These are phyloP conservation scores for Pseudocercospora eumusae DNA, from an alignment of 2,329 filamentous ascomycete species.

Conservation along the genomic window DNA sequence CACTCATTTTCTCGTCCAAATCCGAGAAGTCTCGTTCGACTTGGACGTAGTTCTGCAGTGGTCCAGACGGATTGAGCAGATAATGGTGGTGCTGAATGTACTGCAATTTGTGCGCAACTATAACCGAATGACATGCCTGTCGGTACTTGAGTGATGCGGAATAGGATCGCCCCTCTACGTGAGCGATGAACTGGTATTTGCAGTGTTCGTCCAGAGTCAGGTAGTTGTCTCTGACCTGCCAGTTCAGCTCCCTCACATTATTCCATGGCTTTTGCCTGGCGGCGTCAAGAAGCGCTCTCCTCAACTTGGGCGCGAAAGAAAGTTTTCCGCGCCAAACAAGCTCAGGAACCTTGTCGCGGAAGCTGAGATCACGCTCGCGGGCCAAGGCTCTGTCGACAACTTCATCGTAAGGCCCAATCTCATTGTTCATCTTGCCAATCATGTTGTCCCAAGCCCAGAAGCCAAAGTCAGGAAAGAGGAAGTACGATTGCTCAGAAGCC, in stretches of 20 bases:
- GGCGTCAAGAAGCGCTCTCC: slow-evolving; percentile 37
- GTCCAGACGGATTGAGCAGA: slow-evolving; percentile 27
- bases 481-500: slow-evolving; percentile 43
- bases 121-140: slow-evolving; percentile 32
- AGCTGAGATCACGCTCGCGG: slow-evolving; percentile 20
- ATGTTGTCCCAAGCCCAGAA: slow-evolving; percentile 55
- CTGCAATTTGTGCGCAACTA: slow-evolving; percentile 31
- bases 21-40: slow-evolving; percentile 32
- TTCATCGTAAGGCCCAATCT: slow-evolving; percentile 34
- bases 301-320: slow-evolving; percentile 32
- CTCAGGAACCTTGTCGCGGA: slow-evolving; percentile 32
- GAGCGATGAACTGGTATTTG: slow-evolving; percentile 34
- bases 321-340: slow-evolving; percentile 38
- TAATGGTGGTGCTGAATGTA: slow-evolving; percentile 33
- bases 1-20: slow-evolving; percentile 27
- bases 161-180: slow-evolving; percentile 37
- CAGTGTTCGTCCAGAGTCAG: slow-evolving; percentile 34
- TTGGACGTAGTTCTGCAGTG: slow-evolving; percentile 32
- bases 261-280: slow-evolving; percentile 41
- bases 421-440: slow-evolving; percentile 45
- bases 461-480: slow-evolving; percentile 57
- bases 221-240: slow-evolving; percentile 28
- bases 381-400: slow-evolving; percentile 42
- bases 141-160: slow-evolving; percentile 36
- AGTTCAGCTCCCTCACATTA: slow-evolving; percentile 39